Evolutionary conservation across 768 basidiomycete genomes (phyloP).

Genomic region (Leccinum uliginosum): DNA sequence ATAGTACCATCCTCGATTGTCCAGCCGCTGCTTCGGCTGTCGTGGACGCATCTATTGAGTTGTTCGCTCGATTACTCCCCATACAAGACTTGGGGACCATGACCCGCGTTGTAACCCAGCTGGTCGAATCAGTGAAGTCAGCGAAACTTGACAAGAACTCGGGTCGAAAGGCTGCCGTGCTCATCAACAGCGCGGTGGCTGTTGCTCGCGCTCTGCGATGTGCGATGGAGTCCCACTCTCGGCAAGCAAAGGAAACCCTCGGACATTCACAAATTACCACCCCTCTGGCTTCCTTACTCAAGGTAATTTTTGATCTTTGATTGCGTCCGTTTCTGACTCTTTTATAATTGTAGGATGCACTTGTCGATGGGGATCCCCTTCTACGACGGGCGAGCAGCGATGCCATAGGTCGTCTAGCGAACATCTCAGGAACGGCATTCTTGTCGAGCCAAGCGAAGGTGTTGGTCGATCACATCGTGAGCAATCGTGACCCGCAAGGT

Average conservation of each 20-base stretch:
- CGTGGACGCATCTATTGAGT: slow-evolving; percentile 83
- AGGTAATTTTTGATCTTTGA: slow-evolving; percentile 44
- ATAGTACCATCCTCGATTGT: slow-evolving; percentile 51
- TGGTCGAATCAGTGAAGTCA: slow-evolving; percentile 66
- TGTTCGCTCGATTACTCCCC: slow-evolving; percentile 78
- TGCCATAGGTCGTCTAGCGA: slow-evolving; percentile 82
- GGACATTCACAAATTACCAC: slow-evolving; percentile 61
- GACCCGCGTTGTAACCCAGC: slow-evolving; percentile 48
- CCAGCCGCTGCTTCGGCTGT: slow-evolving; percentile 78
- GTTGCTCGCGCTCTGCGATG: slow-evolving; percentile 64
- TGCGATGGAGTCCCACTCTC: slow-evolving; percentile 46
- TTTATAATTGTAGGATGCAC: slow-evolving; percentile 50
- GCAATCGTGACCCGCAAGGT: slow-evolving; percentile 86
- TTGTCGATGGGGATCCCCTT: slow-evolving; percentile 75
- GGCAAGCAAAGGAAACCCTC: slow-evolving; percentile 62
- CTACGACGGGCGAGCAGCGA: slow-evolving; percentile 81
- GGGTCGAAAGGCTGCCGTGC: slow-evolving; percentile 80
- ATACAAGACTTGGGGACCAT: slow-evolving; percentile 65
- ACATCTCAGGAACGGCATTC: slow-evolving; percentile 77
- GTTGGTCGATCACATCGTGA: slow-evolving; percentile 90
- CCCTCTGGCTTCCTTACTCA: slow-evolving; percentile 66
- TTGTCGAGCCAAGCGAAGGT: slow-evolving; percentile 84
- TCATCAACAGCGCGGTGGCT: slow-evolving; percentile 75
- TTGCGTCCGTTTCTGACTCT: slow-evolving; percentile 9
- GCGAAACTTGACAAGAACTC: slow-evolving; percentile 82